Evolutionary conservation across 2,329 filamentous ascomycete species (phyloP).

Genomic region (Periconia sp.): DNA sequence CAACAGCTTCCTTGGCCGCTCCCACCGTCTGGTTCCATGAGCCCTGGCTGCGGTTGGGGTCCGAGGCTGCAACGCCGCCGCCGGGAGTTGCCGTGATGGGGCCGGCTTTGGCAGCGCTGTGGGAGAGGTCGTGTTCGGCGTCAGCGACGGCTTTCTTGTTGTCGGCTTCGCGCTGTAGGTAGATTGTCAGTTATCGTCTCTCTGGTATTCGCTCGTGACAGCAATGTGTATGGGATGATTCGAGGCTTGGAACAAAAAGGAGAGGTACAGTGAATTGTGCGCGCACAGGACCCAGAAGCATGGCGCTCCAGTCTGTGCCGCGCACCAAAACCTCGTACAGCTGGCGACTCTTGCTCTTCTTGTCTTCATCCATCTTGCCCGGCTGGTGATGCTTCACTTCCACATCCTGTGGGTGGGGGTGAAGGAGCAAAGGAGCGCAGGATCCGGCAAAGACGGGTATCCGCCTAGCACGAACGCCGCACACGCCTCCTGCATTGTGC

Average conservation of each 20-base stretch:
- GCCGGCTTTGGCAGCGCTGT: slow-evolving; percentile 74
- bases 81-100: slow-evolving; percentile 69
- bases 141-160: slow-evolving; percentile 66
- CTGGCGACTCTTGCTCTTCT: slow-evolving; percentile 3
- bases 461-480: too few species aligned
- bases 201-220: background rate
- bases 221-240: background rate
- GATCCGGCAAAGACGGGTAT: too few species aligned
- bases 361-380: slow-evolving; percentile 3
- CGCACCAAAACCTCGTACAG: slow-evolving; percentile 5
- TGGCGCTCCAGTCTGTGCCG: slow-evolving; percentile 4
- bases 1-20: slow-evolving; percentile 78
- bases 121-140: slow-evolving; percentile 71
- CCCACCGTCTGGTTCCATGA: slow-evolving; percentile 90
- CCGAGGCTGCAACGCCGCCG: slow-evolving; percentile 71
- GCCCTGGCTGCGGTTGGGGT: slow-evolving; percentile 70
- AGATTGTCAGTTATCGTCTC: slow-evolving; percentile 24
- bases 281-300: slow-evolving; percentile 5
- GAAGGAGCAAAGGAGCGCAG: background rate
- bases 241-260: background rate
- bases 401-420: too few species aligned
- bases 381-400: background rate
- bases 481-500: too few species aligned
- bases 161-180: slow-evolving; percentile 58
- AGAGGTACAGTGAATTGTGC: background rate